phyloP scores from a whole-genome alignment of 2,329 filamentous ascomycete genomes.

The Colletotrichum navitas region DNA sequence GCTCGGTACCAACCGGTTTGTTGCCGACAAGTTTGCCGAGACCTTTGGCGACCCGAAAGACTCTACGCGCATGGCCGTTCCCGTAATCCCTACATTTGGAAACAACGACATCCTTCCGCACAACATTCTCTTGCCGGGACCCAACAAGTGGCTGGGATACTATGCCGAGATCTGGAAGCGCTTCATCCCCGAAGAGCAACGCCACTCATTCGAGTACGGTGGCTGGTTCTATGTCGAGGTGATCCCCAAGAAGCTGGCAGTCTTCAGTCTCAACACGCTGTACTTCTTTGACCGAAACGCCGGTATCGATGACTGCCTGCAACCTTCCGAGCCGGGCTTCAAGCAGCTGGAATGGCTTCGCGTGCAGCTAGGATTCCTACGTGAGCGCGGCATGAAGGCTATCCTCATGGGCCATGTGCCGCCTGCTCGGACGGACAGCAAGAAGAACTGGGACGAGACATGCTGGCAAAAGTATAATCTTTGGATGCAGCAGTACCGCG shows the following conservation, averaged over 20 bases:
- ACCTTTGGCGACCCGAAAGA: slow-evolving; percentile 72
- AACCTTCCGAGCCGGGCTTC: slow-evolving; percentile 86
- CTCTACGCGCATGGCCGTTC: slow-evolving; percentile 75
- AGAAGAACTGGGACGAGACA: slow-evolving; percentile 93
- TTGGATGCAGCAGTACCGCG: slow-evolving; percentile 90
- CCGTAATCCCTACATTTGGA: slow-evolving; percentile 89
- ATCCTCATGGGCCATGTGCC: slow-evolving; percentile 96
- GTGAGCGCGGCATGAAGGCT: slow-evolving; percentile 89
- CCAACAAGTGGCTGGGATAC: slow-evolving; percentile 85
- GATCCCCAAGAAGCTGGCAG: slow-evolving; percentile 84
- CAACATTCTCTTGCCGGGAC: slow-evolving; percentile 89
- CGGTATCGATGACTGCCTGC: slow-evolving; percentile 89
- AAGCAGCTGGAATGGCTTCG: slow-evolving; percentile 97
- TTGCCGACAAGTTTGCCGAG: slow-evolving; percentile 82
- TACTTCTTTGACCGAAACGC: slow-evolving; percentile 96
- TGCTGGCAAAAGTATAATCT: slow-evolving; percentile 98
- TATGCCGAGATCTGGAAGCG: slow-evolving; percentile 84
- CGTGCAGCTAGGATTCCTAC: slow-evolving; percentile 86
- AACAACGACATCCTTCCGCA: slow-evolving; percentile 99
- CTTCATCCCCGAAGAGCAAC: slow-evolving; percentile 93
- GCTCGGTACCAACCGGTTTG: slow-evolving; percentile 78
- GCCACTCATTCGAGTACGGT: slow-evolving; percentile 89
- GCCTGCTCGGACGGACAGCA: slow-evolving; percentile 86
- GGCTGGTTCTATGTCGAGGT: slow-evolving; percentile 97
- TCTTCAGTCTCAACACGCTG: slow-evolving; percentile 95